Conservation (phyloP, 2,329 filamentous ascomycete species). For the Xylaria arbuscula region DNA sequence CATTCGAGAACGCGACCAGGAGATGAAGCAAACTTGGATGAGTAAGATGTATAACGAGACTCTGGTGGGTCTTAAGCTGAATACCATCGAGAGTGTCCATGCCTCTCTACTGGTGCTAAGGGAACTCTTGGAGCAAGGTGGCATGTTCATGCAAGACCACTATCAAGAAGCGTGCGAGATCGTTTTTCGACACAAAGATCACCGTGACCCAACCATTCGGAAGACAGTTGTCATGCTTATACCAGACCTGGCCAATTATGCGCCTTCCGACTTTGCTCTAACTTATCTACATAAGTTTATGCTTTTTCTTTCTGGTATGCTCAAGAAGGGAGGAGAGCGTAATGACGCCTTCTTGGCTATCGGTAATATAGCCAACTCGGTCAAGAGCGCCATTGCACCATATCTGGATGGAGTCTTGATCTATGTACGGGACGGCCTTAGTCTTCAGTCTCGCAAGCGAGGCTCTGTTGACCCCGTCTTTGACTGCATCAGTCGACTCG, state of each 20-base stretch:
- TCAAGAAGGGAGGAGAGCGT: slow-evolving; percentile 94
- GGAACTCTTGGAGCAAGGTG: slow-evolving; percentile 91
- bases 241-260: slow-evolving; percentile 91
- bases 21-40: slow-evolving; percentile 89
- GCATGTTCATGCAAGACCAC: slow-evolving; percentile 98
- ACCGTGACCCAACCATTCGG: slow-evolving; percentile 86
- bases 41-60: slow-evolving; percentile 90
- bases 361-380: slow-evolving; percentile 94
- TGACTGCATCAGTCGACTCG: slow-evolving; percentile 96
- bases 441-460: slow-evolving; percentile 76
- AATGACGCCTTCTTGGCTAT: slow-evolving; percentile 97
- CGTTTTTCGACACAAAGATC: slow-evolving; percentile 91
- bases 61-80: slow-evolving; percentile 79
- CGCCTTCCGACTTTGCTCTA: slow-evolving; percentile 87
- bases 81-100: slow-evolving; percentile 88
- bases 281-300: slow-evolving; percentile 95
- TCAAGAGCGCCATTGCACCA: slow-evolving; percentile 92
- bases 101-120: slow-evolving; percentile 94
- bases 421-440: slow-evolving; percentile 91
- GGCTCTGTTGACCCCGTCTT: slow-evolving; percentile 84
- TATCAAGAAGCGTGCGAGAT: slow-evolving; percentile 94
- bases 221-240: slow-evolving; percentile 92
- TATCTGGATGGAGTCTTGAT: slow-evolving; percentile 95
- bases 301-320: slow-evolving; percentile 91
- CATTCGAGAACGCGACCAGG: slow-evolving; percentile 89